A percentile compares a stretch with the other conserved stretches of the same genome.
Evolutionary conservation across 306 rosid species (phyloP).

Genomic region (Lathyrus oleraceus): DNA sequence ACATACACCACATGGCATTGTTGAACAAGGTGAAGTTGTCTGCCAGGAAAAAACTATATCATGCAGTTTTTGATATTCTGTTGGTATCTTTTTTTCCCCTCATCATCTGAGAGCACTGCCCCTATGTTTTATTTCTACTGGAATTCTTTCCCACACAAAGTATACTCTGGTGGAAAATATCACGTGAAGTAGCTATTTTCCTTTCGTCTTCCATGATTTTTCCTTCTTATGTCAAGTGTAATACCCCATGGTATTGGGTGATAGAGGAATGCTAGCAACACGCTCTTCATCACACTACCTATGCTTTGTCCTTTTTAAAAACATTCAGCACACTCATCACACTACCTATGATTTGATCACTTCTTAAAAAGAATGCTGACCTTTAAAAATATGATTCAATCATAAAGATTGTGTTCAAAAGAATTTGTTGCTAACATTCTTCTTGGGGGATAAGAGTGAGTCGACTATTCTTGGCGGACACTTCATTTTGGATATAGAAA

Average conservation of each 20-base stretch:
- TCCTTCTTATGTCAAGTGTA: not conserved
- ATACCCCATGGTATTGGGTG: not conserved
- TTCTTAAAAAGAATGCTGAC: not conserved
- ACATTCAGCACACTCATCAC: not conserved
- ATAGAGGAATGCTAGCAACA: not conserved
- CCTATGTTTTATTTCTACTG: conserved; percentile 36
- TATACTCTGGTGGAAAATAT: conserved; percentile 33
- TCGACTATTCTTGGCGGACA: conserved; percentile 6
- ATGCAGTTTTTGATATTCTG: conserved; percentile 53
- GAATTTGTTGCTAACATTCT: conserved; percentile 1
- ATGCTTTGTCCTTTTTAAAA: not conserved
- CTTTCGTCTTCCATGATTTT: not conserved
- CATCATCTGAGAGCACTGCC: conserved; percentile 33
- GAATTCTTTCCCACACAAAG: conserved; percentile 34
- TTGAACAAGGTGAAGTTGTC: conserved; percentile 86
- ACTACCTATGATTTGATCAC: not conserved
- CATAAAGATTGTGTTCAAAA: not conserved
- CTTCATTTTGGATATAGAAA: not conserved
- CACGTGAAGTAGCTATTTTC: conserved; percentile 22
- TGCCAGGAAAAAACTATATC: conserved; percentile 54
- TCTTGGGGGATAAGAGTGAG: conserved; percentile 27
- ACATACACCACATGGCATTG: conserved; percentile 53
- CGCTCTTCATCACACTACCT: not conserved
- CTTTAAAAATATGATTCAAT: not conserved
- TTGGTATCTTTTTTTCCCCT: conserved; percentile 45